A percentile compares a stretch with the other conserved stretches of the same genome.
Evolutionary conservation across 345 rosid species (phyloP).

Genomic region (Laguncularia racemosa): DNA sequence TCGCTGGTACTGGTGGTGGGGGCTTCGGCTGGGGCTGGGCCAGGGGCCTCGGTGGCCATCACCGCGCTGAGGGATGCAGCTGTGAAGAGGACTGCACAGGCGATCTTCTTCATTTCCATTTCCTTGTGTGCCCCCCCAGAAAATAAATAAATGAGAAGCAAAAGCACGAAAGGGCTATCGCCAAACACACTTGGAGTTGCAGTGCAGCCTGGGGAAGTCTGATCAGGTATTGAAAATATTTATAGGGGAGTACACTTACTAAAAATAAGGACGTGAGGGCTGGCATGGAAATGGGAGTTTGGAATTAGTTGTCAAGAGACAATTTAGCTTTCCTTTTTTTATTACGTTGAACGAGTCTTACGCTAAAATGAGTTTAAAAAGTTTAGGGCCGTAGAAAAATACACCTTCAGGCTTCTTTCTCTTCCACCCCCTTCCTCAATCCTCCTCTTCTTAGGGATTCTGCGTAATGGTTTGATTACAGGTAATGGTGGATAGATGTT

Average conservation of each 20-base stretch:
- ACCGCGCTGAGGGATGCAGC: constrained; percentile 31
- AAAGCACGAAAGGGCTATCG: neutral
- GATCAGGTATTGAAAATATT: neutral
- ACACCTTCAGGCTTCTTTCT: too few species aligned
- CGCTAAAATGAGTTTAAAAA: too few species aligned
- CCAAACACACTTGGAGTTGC: neutral
- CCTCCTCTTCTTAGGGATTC: too few species aligned
- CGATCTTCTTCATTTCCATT: constrained; percentile 39
- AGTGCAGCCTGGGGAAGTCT: neutral
- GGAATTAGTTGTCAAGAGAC: too few species aligned
- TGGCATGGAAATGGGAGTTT: neutral
- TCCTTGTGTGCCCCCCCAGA: neutral
- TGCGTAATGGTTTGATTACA: too few species aligned
- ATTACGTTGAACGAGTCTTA: too few species aligned
- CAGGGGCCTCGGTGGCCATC: constrained; percentile 27
- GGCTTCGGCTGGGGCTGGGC: constrained; percentile 8
- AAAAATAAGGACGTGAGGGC: neutral
- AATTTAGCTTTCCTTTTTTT: too few species aligned
- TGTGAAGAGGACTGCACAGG: constrained; percentile 22
- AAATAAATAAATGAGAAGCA: too few species aligned
- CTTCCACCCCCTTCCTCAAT: too few species aligned
- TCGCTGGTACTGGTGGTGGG: constrained; percentile 4
- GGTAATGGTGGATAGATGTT: too few species aligned
- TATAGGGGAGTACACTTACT: neutral
- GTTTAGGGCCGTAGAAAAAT: too few species aligned